Conservation (phyloP, 345 rosid species). For the Arabidopsis thaliana region TAIR10.1 NC_003071.7:13821501-13822000, state of each 20-base stretch:
- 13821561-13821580: slow-evolving; percentile 60
- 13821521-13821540: neutral
- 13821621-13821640: neutral
- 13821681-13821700: slow-evolving; percentile 56
- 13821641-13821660: neutral
- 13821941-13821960: slow-evolving; percentile 46
- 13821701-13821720: slow-evolving; percentile 55
- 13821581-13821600: slow-evolving; percentile 52
- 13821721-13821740: slow-evolving; percentile 32
- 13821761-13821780: slow-evolving; percentile 64
- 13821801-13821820: slow-evolving; percentile 4
- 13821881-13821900: slow-evolving; percentile 47
- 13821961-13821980: slow-evolving; percentile 48
- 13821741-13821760: slow-evolving; percentile 54
- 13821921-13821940: slow-evolving; percentile 47
- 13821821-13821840: neutral
- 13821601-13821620: slow-evolving; percentile 26
- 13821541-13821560: slow-evolving; percentile 46
- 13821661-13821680: slow-evolving; percentile 14
- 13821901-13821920: slow-evolving; percentile 42
- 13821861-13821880: neutral
- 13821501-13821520: neutral
- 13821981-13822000: slow-evolving; percentile 49
- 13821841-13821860: neutral
- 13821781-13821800: slow-evolving; percentile 55